Conservation (phyloP, 2,329 filamentous ascomycete genomes). For the Fusarium oxysporum region DNA sequence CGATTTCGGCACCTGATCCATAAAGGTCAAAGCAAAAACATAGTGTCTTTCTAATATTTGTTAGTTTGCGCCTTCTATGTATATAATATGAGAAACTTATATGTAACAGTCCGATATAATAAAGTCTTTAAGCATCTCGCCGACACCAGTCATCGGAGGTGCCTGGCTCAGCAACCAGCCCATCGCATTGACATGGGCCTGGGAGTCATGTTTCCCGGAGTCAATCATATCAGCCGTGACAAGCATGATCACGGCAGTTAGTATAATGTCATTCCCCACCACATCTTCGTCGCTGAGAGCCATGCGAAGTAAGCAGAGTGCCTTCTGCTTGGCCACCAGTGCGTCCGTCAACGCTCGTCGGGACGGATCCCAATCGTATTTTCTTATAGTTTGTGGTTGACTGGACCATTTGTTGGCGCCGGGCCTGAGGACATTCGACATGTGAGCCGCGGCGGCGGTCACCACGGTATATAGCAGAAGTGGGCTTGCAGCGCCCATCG, state of each 20-base stretch:
- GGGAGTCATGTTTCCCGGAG: constrained; percentile 6
- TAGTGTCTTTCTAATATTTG: background rate
- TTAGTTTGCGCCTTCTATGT: background rate
- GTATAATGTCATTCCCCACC: background rate
- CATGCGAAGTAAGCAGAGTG: background rate
- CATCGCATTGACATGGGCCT: background rate
- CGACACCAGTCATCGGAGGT: background rate
- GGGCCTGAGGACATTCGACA: constrained; percentile 4
- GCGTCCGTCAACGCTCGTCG: background rate
- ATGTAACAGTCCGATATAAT: constrained; percentile 14
- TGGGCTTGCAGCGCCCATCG: background rate
- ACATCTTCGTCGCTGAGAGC: background rate
- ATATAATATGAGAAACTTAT: background rate
- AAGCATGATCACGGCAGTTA: background rate
- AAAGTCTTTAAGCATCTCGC: background rate
- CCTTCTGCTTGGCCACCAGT: background rate
- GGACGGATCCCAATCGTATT: background rate
- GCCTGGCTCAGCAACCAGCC: background rate
- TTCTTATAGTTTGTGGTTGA: background rate
- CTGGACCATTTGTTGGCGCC: background rate
- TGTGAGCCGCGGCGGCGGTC: constrained; percentile 3
- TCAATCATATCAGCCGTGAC: constrained; percentile 10
- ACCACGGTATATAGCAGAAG: background rate
- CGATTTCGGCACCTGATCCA: background rate
- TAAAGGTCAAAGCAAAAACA: constrained; percentile 9